A percentile compares a stretch with the other conserved stretches of the same genome.
Evolutionary conservation across 805 yeast genomes (phyloP).

Genomic region (Candida saitoana): DNA sequence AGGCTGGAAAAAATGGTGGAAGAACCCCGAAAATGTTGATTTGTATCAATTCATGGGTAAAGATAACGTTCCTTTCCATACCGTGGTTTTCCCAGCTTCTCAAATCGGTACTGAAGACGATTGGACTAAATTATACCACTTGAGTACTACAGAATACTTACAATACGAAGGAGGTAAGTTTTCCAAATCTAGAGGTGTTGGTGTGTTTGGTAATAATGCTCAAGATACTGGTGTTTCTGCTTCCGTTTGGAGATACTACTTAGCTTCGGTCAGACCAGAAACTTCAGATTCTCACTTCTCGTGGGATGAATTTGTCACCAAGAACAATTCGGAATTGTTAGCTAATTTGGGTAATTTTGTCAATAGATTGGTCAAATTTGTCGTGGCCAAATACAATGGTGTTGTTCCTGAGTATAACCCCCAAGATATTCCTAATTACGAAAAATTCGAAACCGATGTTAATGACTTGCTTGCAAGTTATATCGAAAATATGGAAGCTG

Average conservation of each 20-base stretch:
- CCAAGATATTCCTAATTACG: conserved; percentile 44
- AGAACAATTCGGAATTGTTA: conserved; percentile 88
- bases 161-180: conserved; percentile 98
- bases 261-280: conserved; percentile 92
- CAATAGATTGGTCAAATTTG: conserved; percentile 88
- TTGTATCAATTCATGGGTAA: conserved; percentile 98
- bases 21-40: conserved; percentile 79
- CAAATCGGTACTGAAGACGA: conserved; percentile 81
- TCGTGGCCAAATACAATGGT: conserved; percentile 85
- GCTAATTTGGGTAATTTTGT: conserved; percentile 97
- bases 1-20: conserved; percentile 93
- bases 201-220: conserved; percentile 98
- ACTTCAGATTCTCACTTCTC: conserved; percentile 94
- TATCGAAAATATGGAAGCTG: conserved; percentile 69
- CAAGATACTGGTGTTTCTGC: conserved; percentile 87
- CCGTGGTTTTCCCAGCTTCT: conserved; percentile 94
- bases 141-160: conserved; percentile 92
- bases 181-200: conserved; percentile 95
- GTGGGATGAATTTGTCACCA: conserved; percentile 92
- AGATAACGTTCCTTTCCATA: conserved; percentile 98
- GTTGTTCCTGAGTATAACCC: conserved; percentile 70
- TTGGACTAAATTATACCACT: conserved; percentile 90
- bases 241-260: conserved; percentile 96
- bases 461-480: conserved; percentile 59
- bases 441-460: conserved; percentile 49